Percentiles rank a stretch among this genome's conserved stretches.
These are phyloP conservation scores for Agaricales sp. DNA, from an alignment of 1,284 basidiomycete species.

Conservation along the genomic window DNA sequence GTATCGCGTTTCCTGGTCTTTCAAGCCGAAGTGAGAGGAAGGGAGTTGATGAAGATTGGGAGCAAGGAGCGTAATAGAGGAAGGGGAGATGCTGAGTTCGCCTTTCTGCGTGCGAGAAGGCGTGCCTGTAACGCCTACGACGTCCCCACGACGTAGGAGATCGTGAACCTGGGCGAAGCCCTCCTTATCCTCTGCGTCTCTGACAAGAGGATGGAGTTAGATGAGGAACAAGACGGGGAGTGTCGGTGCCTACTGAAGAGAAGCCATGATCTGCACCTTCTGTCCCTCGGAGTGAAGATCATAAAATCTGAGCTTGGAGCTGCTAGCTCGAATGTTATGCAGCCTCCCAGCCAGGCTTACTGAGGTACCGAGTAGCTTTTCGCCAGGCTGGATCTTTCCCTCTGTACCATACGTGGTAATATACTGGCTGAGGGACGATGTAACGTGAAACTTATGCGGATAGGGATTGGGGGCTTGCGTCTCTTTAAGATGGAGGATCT, in stretches of 20 bases:
- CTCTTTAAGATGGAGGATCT: slow-evolving; percentile 81
- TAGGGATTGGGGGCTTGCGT: slow-evolving; percentile 89
- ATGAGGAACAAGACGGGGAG: slow-evolving; percentile 1
- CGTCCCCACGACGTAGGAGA: slow-evolving; percentile 90
- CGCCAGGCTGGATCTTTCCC: slow-evolving; percentile 56
- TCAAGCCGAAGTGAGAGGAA: slow-evolving; percentile 82
- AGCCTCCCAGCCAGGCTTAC: slow-evolving; percentile 83
- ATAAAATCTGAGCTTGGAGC: slow-evolving; percentile 89
- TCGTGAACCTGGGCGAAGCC: slow-evolving; percentile 73
- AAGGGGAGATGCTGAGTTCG: slow-evolving; percentile 87
- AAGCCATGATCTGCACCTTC: slow-evolving; percentile 95
- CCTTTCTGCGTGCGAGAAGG: slow-evolving; percentile 94
- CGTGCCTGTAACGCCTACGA: slow-evolving; percentile 86
- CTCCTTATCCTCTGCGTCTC: slow-evolving; percentile 63
- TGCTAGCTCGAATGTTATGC: slow-evolving; percentile 80
- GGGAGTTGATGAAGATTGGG: slow-evolving; percentile 96
- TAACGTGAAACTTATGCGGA: slow-evolving; percentile 98
- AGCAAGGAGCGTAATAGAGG: slow-evolving; percentile 80
- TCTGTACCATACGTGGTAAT: slow-evolving; percentile 70
- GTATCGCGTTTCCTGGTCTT: slow-evolving; percentile 96
- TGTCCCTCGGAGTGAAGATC: slow-evolving; percentile 89
- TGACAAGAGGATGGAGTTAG: slow-evolving; percentile 18
- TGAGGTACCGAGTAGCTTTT: slow-evolving; percentile 38
- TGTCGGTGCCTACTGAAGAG: slow-evolving; percentile 77
- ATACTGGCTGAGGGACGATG: slow-evolving; percentile 70